Percentiles rank a stretch among this genome's conserved stretches.
phyloP scores from a whole-genome alignment of 202 grass and related monocot genomes.

The Brachypodium distachyon region DNA sequence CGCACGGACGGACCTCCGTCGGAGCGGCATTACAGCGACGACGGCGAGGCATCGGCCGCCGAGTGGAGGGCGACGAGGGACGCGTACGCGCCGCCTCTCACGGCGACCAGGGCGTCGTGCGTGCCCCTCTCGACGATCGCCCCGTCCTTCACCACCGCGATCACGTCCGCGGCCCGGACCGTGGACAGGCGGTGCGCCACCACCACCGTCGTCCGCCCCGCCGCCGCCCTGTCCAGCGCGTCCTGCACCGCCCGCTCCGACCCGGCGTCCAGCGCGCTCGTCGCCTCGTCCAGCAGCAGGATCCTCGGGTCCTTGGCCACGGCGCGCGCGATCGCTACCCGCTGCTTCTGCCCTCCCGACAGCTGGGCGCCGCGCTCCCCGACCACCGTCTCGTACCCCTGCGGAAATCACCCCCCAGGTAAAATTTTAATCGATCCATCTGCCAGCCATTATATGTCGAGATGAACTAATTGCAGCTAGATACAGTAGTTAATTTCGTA shows the following conservation, averaged over 20 bases:
- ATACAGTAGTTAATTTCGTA: not conserved
- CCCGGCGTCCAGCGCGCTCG: slow-evolving; percentile 78
- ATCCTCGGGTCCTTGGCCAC: slow-evolving; percentile 84
- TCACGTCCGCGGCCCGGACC: slow-evolving; percentile 48
- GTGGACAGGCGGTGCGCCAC: slow-evolving; percentile 78
- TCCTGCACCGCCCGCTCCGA: slow-evolving; percentile 70
- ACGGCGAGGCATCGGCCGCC: not conserved
- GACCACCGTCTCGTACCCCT: slow-evolving; percentile 79
- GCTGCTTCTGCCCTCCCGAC: slow-evolving; percentile 91
- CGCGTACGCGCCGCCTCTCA: slow-evolving; percentile 76
- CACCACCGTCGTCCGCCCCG: slow-evolving; percentile 55
- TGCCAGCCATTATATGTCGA: not conserved
- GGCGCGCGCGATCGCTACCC: slow-evolving; percentile 74
- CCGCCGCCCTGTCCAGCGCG: slow-evolving; percentile 57
- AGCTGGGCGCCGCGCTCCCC: slow-evolving; percentile 86
- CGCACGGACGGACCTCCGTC: no score
- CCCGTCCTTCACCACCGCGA: slow-evolving; percentile 72
- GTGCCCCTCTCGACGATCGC: slow-evolving; percentile 70
- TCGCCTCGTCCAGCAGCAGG: slow-evolving; percentile 79
- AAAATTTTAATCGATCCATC: not conserved
- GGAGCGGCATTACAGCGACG: not conserved
- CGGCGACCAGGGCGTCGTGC: slow-evolving; percentile 48
- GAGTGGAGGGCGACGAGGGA: slow-evolving; percentile 73
- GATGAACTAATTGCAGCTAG: not conserved
- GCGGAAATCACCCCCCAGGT: no score